A percentile compares a stretch with the other conserved stretches of the same genome.
Conservation (phyloP, 2,329 filamentous ascomycete species). For the Hawksworthiomyces lignivorus region DNA sequence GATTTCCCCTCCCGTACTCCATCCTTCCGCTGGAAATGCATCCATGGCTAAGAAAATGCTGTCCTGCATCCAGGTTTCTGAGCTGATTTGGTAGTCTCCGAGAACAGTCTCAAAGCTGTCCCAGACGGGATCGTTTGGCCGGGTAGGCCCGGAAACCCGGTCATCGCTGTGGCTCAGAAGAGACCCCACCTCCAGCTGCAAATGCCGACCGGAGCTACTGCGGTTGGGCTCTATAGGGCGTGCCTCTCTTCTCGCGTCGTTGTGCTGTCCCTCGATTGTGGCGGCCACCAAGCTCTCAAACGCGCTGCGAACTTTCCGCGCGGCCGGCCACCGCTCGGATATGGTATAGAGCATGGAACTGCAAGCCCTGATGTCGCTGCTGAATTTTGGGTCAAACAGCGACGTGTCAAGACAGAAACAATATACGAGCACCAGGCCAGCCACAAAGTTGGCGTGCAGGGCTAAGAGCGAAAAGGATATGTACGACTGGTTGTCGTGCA, state of each 20-base stretch:
- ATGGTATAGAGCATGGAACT: conserved; percentile 5
- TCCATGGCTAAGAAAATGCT: conserved; percentile 8
- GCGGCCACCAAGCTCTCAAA: conserved; percentile 6
- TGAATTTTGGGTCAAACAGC: conserved; percentile 1
- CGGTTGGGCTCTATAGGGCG: background rate
- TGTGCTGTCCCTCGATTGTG: background rate
- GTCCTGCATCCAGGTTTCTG: conserved; percentile 9
- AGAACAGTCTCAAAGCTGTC: conserved; percentile 7
- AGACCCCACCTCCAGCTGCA: background rate
- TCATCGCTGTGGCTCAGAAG: background rate
- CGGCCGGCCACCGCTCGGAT: conserved; percentile 5
- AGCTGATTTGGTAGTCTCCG: conserved; percentile 6
- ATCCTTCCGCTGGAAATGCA: background rate
- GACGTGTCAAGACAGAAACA: conserved; percentile 5
- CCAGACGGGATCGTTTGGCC: background rate
- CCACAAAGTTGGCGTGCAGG: conserved; percentile 5
- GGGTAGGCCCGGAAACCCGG: background rate
- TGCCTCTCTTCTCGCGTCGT: background rate
- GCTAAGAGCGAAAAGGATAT: conserved; percentile 5
- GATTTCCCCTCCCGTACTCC: background rate
- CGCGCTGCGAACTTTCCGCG: conserved; percentile 4
- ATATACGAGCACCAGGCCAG: conserved; percentile 5
- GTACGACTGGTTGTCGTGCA: conserved; percentile 8
- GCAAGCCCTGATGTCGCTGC: conserved; percentile 6
- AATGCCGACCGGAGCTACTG: background rate